Conservation (phyloP, 208 protist genomes). For the Balamuthia mandrillaris region DNA sequence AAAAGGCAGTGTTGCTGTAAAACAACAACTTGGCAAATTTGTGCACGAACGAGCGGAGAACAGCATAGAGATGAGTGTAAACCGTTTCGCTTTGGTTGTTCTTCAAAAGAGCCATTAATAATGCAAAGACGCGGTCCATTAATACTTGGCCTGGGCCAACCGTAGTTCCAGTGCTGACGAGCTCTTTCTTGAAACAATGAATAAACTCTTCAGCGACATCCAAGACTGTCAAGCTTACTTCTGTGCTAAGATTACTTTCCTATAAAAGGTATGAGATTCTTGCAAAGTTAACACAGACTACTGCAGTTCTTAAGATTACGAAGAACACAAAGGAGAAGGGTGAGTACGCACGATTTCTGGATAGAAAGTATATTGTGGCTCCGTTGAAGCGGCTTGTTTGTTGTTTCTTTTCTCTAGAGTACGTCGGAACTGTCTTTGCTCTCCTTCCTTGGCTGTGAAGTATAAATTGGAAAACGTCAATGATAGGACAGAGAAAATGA, state of each 20-base stretch:
- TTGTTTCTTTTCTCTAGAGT: neutral
- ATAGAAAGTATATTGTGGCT: conserved; percentile 16
- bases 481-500: too few species aligned
- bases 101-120: neutral
- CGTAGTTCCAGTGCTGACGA: neutral
- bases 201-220: neutral
- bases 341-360: neutral
- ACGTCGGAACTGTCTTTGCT: neutral
- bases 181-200: neutral
- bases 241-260: neutral
- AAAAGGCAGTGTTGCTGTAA: conserved; percentile 13
- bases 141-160: too few species aligned
- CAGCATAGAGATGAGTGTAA: neutral
- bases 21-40: conserved; percentile 21
- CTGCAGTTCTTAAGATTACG: neutral
- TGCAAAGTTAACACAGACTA: neutral
- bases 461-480: too few species aligned
- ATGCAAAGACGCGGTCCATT: too few species aligned
- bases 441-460: neutral
- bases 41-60: neutral
- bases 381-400: neutral
- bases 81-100: neutral
- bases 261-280: too few species aligned
- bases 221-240: neutral
- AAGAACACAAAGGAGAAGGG: neutral